Evolutionary conservation across 768 basidiomycete species (phyloP).

Genomic region (Tremella yokohamensis): DNA sequence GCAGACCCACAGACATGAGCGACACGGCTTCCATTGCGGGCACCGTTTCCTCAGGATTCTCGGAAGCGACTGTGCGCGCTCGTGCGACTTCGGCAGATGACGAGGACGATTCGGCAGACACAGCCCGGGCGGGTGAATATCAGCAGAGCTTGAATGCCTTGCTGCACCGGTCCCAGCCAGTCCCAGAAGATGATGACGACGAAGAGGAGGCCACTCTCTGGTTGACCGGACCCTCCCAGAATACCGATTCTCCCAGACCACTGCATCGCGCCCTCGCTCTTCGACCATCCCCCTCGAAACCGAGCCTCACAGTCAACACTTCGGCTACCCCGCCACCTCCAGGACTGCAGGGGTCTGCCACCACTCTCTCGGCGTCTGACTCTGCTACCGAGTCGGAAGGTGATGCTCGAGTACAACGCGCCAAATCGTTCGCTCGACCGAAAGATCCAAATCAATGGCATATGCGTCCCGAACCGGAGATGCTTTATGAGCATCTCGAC

Average conservation of each 20-base stretch:
- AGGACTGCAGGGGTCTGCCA: conserved; percentile 9
- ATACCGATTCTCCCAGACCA: conserved; percentile 6
- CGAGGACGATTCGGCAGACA: conserved; percentile 41
- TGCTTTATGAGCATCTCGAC: conserved; percentile 86
- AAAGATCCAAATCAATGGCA: conserved; percentile 72
- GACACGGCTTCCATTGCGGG: conserved; percentile 31
- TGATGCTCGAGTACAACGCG: conserved; percentile 32
- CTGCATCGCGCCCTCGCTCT: conserved; percentile 15
- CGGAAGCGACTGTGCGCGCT: conserved; percentile 28
- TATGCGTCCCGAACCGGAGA: conserved; percentile 83
- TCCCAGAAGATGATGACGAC: conserved; percentile 19
- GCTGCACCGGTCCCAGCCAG: conserved; percentile 15
- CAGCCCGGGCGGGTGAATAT: conserved; percentile 41
- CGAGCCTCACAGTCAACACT: conserved; percentile 29
- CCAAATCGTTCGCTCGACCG: conserved; percentile 62
- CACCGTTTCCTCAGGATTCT: conserved; percentile 28
- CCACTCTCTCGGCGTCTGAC: conserved; percentile 26
- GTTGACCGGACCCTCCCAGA: conserved; percentile 26
- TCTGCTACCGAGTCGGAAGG: conserved; percentile 37
- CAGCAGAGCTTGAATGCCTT: conserved; percentile 29
- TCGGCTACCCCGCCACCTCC: background rate
- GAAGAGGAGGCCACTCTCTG: conserved; percentile 48
- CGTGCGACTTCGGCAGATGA: conserved; percentile 9
- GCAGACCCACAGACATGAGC: conserved; percentile 16
- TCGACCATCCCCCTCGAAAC: conserved; percentile 33